Base-by-base conservation (phyloP, 108 stramenopile species). In the Seminavis robusta region DNA sequence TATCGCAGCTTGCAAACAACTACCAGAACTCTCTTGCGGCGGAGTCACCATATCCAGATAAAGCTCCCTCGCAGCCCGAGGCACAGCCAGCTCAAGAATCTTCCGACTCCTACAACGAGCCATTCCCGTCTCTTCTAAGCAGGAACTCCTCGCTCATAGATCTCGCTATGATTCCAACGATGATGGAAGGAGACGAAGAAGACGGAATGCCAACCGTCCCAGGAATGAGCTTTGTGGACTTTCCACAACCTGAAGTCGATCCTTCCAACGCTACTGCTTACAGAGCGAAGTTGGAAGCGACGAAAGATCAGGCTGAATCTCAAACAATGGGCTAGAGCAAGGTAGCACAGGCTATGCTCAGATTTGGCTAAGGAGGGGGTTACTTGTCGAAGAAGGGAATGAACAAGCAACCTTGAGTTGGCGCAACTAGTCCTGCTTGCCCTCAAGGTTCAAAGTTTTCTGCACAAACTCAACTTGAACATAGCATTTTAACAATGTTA, bases 101-200 rank as follows among this genome's bases (percentile, higher is more conserved):
- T n/a, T 7, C 29, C 20, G 6, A 26, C 49, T 50, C 24, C 49
- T 10, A 8, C 10, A 4, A 4, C 21, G 5, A 26, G 24, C 48
- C 26, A 29, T 9, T 21, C n/a, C 24, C 6, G 4, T 8, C 7
- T 9, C 10, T 28, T 28, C 23, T 21, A 10, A 83, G 80, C 16
- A 59, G 83, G 1, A 73, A 90, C 23, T 78, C 79, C 42, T 90
- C 88, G 7, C 65, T 90, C 0, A 69, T 90, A 0, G 78, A 85
- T 68, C 53, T 90, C 17, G 88, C 88, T 23, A 90, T 90, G 88
- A 65, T 75, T 31, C 74, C 74, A 19, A 23, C 47, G 6, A 19
- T 61, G 8, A 63, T 59, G 21, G 72, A 66, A 9, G 17, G 10
- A 2, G 34, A 48, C 3, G 41, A 41, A 7, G 47, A 48, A 21